phyloP scores from a whole-genome alignment of 768 basidiomycete genomes.

The Leccinum fibrillosum region DNA sequence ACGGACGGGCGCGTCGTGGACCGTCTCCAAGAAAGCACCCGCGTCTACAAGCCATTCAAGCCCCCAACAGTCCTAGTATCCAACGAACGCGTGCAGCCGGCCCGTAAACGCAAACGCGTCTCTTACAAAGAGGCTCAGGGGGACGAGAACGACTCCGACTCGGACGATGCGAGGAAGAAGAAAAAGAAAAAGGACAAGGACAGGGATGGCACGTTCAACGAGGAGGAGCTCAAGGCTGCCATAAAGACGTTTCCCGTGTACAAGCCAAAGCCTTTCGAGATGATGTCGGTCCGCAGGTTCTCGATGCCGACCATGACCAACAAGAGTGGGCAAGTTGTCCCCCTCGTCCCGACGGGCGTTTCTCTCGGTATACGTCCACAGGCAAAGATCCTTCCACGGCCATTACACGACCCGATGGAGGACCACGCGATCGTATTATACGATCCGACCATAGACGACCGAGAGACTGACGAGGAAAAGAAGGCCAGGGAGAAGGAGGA shows the following conservation, averaged over 20 bases:
- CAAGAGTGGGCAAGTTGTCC: constrained; percentile 63
- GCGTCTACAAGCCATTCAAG: constrained; percentile 81
- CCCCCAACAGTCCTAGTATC: constrained; percentile 54
- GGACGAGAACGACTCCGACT: constrained; percentile 57
- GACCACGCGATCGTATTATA: constrained; percentile 97
- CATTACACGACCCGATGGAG: constrained; percentile 95
- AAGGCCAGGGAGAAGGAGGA: constrained; percentile 73
- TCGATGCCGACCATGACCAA: constrained; percentile 79
- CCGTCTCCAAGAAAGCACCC: constrained; percentile 65
- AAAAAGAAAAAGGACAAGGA: constrained; percentile 70
- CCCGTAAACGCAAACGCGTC: constrained; percentile 83
- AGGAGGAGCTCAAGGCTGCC: constrained; percentile 58
- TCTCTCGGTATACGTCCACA: constrained; percentile 86
- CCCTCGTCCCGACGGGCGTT: constrained; percentile 55
- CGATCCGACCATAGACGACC: constrained; percentile 92
- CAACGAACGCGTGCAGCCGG: constrained; percentile 55
- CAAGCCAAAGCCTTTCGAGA: constrained; percentile 76
- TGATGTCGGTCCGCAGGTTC: constrained; percentile 57
- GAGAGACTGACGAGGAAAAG: constrained; percentile 85
- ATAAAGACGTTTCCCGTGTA: constrained; percentile 75
- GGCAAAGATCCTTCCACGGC: constrained; percentile 79
- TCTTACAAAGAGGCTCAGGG: constrained; percentile 75
- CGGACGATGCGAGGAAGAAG: constrained; percentile 46
- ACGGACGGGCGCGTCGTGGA: constrained; percentile 66
- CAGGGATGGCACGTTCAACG: constrained; percentile 58